Conservation (phyloP, 768 basidiomycete species). For the Termitomyces sp. region DNA sequence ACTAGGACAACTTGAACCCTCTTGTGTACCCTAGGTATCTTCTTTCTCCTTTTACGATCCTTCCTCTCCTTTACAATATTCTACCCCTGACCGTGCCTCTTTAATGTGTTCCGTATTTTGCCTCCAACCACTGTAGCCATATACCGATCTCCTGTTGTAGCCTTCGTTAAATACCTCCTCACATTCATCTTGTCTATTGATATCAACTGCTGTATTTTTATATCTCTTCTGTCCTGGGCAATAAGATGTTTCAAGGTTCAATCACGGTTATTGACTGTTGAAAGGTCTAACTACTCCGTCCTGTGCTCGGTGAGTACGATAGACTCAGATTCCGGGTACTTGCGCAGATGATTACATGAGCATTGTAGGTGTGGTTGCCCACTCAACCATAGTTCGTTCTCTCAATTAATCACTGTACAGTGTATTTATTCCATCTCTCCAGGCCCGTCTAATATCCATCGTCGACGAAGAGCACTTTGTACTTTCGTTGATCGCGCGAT, state of each 20-base stretch:
- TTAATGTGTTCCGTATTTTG: background rate
- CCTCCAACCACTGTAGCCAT: conserved; percentile 11
- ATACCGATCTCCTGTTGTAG: conserved; percentile 13
- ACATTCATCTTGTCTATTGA: background rate
- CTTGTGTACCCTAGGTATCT: background rate
- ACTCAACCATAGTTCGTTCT: background rate
- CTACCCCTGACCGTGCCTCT: background rate
- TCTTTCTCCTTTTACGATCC: background rate
- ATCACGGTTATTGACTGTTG: background rate
- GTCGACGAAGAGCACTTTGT: background rate
- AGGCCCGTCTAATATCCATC: background rate
- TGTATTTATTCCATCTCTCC: background rate
- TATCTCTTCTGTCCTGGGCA: background rate
- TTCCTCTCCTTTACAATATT: background rate
- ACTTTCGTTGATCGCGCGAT: background rate
- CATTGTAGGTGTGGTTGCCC: background rate
- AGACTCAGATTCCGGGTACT: background rate
- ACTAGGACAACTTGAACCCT: background rate
- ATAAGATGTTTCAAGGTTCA: background rate
- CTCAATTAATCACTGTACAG: background rate
- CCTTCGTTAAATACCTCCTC: background rate
- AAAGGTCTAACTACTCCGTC: background rate
- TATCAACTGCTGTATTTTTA: background rate
- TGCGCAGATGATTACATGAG: background rate
- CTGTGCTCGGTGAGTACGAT: background rate